Percentiles rank a stretch among this genome's conserved stretches.
Evolutionary conservation across 1,284 basidiomycete genomes (phyloP).

Genomic region (Fomitopsis schrenkii): DNA sequence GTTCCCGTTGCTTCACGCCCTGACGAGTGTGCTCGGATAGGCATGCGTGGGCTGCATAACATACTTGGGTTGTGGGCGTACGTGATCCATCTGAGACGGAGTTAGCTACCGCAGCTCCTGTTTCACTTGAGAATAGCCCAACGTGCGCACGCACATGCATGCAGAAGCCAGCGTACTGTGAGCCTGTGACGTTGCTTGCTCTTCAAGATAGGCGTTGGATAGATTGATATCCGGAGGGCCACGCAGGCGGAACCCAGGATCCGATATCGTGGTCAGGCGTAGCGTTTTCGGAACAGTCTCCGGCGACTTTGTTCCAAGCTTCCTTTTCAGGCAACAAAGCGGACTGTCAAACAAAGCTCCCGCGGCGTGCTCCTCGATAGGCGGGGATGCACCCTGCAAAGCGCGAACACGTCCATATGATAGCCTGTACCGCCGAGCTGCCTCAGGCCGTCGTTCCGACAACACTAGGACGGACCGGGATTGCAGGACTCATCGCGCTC

Average conservation of each 20-base stretch:
- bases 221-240: conserved; percentile 9
- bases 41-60: background rate
- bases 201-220: conserved; percentile 6
- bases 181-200: background rate
- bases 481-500: conserved; percentile 5
- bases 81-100: background rate
- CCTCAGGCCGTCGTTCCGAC: conserved; percentile 3
- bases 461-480: conserved; percentile 15
- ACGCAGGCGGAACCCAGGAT: conserved; percentile 10
- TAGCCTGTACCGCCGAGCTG: background rate
- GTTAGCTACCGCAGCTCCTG: background rate
- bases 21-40: background rate
- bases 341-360: background rate
- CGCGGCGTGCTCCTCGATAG: background rate
- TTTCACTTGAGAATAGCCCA: background rate
- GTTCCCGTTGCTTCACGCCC: background rate
- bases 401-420: conserved; percentile 3
- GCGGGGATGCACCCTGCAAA: background rate
- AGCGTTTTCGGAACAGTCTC: conserved; percentile 8
- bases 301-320: conserved; percentile 10
- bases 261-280: conserved; percentile 6
- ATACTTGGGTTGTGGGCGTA: background rate
- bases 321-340: conserved; percentile 15
- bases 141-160: background rate
- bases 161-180: background rate